phyloP scores from a whole-genome alignment of 2,329 filamentous ascomycete genomes.

The Phaeomoniella chlamydospora region DNA sequence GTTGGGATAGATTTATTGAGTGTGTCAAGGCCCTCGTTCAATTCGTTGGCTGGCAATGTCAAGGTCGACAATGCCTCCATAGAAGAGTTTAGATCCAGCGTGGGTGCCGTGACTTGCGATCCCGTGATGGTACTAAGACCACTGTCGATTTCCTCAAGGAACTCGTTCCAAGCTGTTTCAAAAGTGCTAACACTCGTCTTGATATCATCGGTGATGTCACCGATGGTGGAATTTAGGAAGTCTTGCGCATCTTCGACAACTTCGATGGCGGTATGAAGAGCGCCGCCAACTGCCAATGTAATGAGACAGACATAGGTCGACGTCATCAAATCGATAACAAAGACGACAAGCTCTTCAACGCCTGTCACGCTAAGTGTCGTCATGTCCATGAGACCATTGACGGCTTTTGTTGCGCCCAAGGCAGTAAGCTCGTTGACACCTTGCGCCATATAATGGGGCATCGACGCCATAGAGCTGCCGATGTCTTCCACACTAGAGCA shows the following conservation, averaged over 20 bases:
- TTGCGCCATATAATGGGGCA: slow-evolving; percentile 85
- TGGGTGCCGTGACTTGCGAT: slow-evolving; percentile 25
- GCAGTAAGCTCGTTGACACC: slow-evolving; percentile 82
- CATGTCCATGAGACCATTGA: slow-evolving; percentile 66
- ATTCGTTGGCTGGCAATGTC: slow-evolving; percentile 50
- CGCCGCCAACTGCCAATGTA: slow-evolving; percentile 66
- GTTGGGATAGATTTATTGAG: slow-evolving; percentile 69
- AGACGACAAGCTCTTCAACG: slow-evolving; percentile 76
- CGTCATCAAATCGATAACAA: slow-evolving; percentile 82
- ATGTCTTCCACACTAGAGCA: slow-evolving; percentile 87
- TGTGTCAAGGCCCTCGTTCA: slow-evolving; percentile 54
- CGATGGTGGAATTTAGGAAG: slow-evolving; percentile 42
- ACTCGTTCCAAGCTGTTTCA: slow-evolving; percentile 37
- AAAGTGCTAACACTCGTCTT: slow-evolving; percentile 29
- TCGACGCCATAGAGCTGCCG: slow-evolving; percentile 90
- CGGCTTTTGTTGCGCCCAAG: slow-evolving; percentile 62
- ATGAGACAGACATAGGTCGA: slow-evolving; percentile 84
- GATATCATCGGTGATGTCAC: slow-evolving; percentile 30
- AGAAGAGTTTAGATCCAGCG: slow-evolving; percentile 50
- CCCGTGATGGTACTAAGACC: slow-evolving; percentile 11
- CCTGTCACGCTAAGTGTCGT: slow-evolving; percentile 67
- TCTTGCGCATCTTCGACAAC: slow-evolving; percentile 45
- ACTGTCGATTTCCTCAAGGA: slow-evolving; percentile 40
- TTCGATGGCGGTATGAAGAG: slow-evolving; percentile 54
- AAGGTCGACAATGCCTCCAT: slow-evolving; percentile 56